phyloP scores from a whole-genome alignment of 805 yeast genomes.

The Teunomyces kruisii region DNA sequence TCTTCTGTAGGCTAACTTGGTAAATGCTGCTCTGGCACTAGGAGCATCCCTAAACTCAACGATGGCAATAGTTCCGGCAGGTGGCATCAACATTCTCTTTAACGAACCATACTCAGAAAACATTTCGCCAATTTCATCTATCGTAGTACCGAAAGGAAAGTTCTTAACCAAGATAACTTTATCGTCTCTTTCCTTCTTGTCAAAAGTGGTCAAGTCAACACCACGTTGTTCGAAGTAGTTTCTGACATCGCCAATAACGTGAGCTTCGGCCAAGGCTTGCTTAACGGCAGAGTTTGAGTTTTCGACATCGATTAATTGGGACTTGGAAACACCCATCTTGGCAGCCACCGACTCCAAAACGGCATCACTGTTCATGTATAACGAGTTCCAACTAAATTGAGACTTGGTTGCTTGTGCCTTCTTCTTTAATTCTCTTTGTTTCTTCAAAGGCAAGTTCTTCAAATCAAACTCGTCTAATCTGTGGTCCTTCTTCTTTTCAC shows the following conservation, averaged over 20 bases:
- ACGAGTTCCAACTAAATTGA: slow-evolving; percentile 93
- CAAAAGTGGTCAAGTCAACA: slow-evolving; percentile 76
- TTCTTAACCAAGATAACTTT: slow-evolving; percentile 80
- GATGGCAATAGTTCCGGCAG: slow-evolving; percentile 93
- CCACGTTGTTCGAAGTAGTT: slow-evolving; percentile 83
- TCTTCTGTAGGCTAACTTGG: slow-evolving; percentile 82
- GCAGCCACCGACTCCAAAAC: slow-evolving; percentile 86
- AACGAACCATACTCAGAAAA: slow-evolving; percentile 80
- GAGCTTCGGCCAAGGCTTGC: slow-evolving; percentile 96
- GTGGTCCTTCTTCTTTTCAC: slow-evolving; percentile 77
- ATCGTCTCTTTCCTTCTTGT: slow-evolving; percentile 71
- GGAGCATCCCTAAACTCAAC: slow-evolving; percentile 83
- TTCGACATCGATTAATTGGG: slow-evolving; percentile 85
- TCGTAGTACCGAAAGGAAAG: slow-evolving; percentile 83
- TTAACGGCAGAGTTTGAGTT: slow-evolving; percentile 87
- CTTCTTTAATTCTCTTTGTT: slow-evolving; percentile 80
- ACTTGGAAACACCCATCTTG: slow-evolving; percentile 77
- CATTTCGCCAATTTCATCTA: slow-evolving; percentile 77
- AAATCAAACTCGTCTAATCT: slow-evolving; percentile 87
- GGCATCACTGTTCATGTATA: slow-evolving; percentile 88
- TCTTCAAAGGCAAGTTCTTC: slow-evolving; percentile 87
- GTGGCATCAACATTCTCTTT: slow-evolving; percentile 85
- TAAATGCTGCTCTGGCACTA: slow-evolving; percentile 85
- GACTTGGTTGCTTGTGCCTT: slow-evolving; percentile 81
- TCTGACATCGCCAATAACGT: slow-evolving; percentile 88